phyloP scores from a whole-genome alignment of 2,329 filamentous ascomycete genomes.

The Trichoderma sp. region DNA sequence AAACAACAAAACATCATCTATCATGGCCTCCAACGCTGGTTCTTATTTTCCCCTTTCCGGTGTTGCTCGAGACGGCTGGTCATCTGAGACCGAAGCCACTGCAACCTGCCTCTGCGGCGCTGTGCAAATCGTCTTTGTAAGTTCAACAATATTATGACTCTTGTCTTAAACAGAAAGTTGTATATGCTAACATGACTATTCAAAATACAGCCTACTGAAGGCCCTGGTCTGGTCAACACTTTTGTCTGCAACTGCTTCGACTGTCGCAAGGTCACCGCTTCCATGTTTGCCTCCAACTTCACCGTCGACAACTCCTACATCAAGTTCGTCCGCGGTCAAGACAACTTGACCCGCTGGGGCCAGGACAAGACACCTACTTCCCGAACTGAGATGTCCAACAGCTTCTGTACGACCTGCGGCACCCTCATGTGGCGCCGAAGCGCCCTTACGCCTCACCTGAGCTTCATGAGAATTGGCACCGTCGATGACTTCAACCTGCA shows the following conservation, averaged over 20 bases:
- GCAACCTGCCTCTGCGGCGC: conserved; percentile 12
- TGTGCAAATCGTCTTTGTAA: conserved; percentile 10
- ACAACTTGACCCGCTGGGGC: conserved; percentile 4
- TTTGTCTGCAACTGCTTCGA: conserved; percentile 15
- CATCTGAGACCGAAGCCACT: conserved; percentile 10
- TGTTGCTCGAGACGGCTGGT: conserved; percentile 14
- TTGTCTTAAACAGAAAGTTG: background rate
- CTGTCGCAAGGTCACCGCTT: conserved; percentile 15
- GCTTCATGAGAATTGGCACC: conserved; percentile 14
- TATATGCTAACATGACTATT: background rate
- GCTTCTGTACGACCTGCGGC: conserved; percentile 11
- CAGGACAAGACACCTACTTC: background rate
- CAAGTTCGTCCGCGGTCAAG: background rate
- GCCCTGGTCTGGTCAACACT: conserved; percentile 4
- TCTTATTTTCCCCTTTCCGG: background rate
- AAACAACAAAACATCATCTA: background rate
- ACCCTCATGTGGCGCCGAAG: conserved; percentile 15
- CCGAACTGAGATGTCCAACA: background rate
- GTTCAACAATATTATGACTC: background rate
- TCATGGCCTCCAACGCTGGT: background rate
- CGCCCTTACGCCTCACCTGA: background rate
- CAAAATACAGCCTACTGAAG: background rate
- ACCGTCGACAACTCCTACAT: conserved; percentile 12
- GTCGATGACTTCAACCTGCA: conserved; percentile 13
- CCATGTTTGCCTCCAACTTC: conserved; percentile 17